Evolutionary conservation across 2,329 filamentous ascomycete species (phyloP).

Genomic region (Hypoxylon sp.): DNA sequence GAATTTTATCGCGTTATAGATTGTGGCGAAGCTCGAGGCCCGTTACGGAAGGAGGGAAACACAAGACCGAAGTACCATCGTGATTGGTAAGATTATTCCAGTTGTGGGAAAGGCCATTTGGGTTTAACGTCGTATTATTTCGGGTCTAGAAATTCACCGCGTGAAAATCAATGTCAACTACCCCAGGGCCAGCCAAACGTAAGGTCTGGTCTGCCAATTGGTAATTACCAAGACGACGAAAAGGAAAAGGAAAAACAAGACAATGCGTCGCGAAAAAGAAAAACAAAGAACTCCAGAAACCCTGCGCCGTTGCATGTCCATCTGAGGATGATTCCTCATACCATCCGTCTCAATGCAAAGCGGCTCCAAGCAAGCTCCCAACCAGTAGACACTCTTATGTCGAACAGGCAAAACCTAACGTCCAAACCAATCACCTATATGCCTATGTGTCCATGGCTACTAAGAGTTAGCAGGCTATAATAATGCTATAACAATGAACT

Average conservation of each 20-base stretch:
- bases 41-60: constrained; percentile 44
- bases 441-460: neutral
- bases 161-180: neutral
- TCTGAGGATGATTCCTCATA: neutral
- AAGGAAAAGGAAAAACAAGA: constrained; percentile 1
- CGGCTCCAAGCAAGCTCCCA: neutral
- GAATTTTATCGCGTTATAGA: constrained; percentile 13
- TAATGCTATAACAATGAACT: neutral
- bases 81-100: constrained; percentile 36
- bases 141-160: constrained; percentile 35
- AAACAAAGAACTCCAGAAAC: neutral
- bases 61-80: constrained; percentile 12
- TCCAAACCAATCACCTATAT: neutral
- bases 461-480: neutral
- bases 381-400: neutral
- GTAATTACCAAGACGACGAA: constrained; percentile 8
- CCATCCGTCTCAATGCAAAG: neutral
- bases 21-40: constrained; percentile 40
- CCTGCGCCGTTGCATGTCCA: neutral
- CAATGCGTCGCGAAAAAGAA: neutral
- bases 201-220: constrained; percentile 5
- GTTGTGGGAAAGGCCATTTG: constrained; percentile 22
- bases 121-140: constrained; percentile 17
- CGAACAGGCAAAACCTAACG: neutral
- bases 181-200: neutral